phyloP scores from a whole-genome alignment of 352 stramenopile genomes.

The Globisporangium acanthophoron region DNA sequence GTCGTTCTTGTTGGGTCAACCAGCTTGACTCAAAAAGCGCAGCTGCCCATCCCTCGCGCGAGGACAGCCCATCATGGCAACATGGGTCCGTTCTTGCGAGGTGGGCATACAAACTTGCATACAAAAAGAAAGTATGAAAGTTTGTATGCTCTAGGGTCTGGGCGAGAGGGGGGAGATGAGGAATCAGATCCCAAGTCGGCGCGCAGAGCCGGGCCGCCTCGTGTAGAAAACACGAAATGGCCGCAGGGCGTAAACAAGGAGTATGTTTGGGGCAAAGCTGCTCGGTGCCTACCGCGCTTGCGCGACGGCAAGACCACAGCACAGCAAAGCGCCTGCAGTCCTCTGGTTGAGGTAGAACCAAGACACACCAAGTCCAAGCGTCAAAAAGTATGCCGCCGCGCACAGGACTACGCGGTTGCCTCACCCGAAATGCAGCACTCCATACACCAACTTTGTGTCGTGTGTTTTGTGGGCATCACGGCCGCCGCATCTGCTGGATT shows the following conservation, averaged over 20 bases:
- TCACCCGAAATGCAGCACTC: no score
- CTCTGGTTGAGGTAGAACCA: no score
- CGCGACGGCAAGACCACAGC: no score
- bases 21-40: background rate
- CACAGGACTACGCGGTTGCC: no score
- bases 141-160: background rate
- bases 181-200: constrained; percentile 6
- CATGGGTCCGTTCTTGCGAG: background rate
- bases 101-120: no score
- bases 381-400: no score
- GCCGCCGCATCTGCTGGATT: background rate
- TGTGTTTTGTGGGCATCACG: background rate
- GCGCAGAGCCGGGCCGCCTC: background rate
- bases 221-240: background rate
- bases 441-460: background rate
- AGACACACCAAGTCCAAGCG: no score
- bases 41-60: background rate
- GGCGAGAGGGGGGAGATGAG: constrained; percentile 5
- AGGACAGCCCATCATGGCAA: no score
- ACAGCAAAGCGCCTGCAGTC: no score
- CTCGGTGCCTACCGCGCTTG: no score
- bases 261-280: no score
- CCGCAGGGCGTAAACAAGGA: no score
- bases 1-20: background rate
- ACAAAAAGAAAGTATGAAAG: background rate